Percentiles rank a stretch among this genome's conserved stretches.
Evolutionary conservation across 305 asterid genomes (phyloP).

Genomic region (Fraxinus albicans): DNA sequence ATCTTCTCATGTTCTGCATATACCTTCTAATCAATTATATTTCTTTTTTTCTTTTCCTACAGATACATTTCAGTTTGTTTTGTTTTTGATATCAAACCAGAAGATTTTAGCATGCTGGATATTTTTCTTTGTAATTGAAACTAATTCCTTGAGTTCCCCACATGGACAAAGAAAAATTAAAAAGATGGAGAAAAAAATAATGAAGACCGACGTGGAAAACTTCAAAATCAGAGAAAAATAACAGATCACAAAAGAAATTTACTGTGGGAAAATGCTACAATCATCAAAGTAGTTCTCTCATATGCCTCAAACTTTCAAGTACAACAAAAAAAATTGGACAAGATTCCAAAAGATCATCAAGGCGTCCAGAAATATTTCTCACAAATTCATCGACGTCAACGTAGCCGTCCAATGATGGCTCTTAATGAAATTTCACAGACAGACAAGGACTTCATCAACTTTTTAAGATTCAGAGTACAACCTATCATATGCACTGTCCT

Average conservation of each 20-base stretch:
- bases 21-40: background rate
- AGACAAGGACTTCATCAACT: background rate
- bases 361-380: background rate
- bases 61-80: background rate
- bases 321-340: background rate
- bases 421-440: background rate
- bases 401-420: background rate
- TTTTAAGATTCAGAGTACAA: background rate
- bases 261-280: background rate
- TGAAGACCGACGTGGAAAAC: background rate
- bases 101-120: background rate
- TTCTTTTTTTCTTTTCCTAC: background rate
- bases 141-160: background rate
- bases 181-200: background rate
- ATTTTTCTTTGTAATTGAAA: background rate
- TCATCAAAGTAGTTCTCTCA: background rate
- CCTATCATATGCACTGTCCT: slow-evolving; percentile 18
- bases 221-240: background rate
- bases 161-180: background rate
- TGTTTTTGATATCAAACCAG: background rate
- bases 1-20: background rate
- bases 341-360: background rate
- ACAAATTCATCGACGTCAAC: background rate
- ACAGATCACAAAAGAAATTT: background rate
- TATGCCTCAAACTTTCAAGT: background rate